Percentiles rank a stretch among this genome's conserved stretches.
Evolutionary conservation across 2,329 filamentous ascomycete genomes (phyloP).

Genomic region (Cytospora piceicola): DNA sequence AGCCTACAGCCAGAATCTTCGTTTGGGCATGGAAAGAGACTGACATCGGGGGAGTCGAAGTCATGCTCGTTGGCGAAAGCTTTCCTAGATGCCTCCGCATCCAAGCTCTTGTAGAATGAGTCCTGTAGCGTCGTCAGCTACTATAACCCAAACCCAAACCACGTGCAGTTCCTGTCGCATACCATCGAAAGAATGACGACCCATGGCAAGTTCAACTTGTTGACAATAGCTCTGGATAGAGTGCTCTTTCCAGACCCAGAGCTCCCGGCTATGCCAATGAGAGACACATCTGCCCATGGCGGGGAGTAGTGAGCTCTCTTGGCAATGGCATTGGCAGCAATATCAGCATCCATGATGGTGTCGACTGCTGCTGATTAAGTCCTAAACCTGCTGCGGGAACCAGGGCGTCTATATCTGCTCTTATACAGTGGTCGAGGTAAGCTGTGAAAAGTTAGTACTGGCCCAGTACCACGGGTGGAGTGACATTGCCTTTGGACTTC

Average conservation of each 20-base stretch:
- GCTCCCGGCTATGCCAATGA: slow-evolving; percentile 94
- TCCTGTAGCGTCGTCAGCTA: slow-evolving; percentile 59
- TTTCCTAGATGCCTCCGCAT: slow-evolving; percentile 73
- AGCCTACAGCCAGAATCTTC: neutral
- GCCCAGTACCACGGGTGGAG: neutral
- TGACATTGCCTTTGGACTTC: neutral
- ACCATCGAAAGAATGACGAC: slow-evolving; percentile 98
- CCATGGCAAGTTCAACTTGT: slow-evolving; percentile 90
- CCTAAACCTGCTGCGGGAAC: neutral
- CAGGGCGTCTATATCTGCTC: neutral
- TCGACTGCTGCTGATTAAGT: slow-evolving; percentile 1
- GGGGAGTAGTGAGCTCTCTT: slow-evolving; percentile 80
- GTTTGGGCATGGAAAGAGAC: slow-evolving; percentile 23
- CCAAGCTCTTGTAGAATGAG: slow-evolving; percentile 94
- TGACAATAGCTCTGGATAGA: slow-evolving; percentile 87
- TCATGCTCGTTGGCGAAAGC: slow-evolving; percentile 94
- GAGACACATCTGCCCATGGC: slow-evolving; percentile 94
- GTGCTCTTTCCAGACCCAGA: slow-evolving; percentile 96
- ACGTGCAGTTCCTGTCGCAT: slow-evolving; percentile 39
- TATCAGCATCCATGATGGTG: slow-evolving; percentile 31
- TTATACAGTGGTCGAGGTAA: neutral
- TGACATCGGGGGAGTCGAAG: slow-evolving; percentile 84
- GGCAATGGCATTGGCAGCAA: slow-evolving; percentile 49
- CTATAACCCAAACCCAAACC: neutral
- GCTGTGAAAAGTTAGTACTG: slow-evolving; percentile 18